Conservation (phyloP, 345 rosid genomes). For the Euphorbia pulcherrima region DNA sequence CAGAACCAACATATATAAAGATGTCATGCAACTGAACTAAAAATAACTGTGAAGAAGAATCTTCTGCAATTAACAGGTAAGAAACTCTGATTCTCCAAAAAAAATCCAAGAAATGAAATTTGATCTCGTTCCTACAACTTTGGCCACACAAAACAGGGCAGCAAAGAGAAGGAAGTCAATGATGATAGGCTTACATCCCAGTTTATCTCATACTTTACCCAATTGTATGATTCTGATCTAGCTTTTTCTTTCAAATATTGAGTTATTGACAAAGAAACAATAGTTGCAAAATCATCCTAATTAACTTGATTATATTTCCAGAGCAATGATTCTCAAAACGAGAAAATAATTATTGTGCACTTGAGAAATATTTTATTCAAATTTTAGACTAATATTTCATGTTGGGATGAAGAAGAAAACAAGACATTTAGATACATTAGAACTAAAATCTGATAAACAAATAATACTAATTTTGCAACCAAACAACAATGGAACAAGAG, state of each 20-base stretch:
- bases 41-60: background rate
- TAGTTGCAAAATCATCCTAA: background rate
- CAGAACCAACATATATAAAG: background rate
- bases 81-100: background rate
- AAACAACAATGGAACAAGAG: background rate
- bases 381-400: background rate
- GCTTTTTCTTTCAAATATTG: too few relatives aligned
- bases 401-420: background rate
- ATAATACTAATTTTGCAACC: background rate
- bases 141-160: too few relatives aligned
- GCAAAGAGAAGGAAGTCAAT: too few relatives aligned
- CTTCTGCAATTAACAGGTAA: background rate
- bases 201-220: too few relatives aligned
- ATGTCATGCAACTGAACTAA: background rate
- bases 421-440: background rate
- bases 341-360: background rate
- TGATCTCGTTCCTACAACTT: constrained; percentile 7
- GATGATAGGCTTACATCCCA: background rate
- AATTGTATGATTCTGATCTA: background rate
- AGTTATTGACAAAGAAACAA: too few relatives aligned
- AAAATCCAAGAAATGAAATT: too few relatives aligned
- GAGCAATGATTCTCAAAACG: too few relatives aligned
- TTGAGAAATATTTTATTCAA: background rate
- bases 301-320: too few relatives aligned
- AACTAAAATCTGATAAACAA: background rate